Base-by-base conservation (phyloP, 2,329 filamentous ascomycete genomes). In the Biscogniauxia mediterranea region DNA sequence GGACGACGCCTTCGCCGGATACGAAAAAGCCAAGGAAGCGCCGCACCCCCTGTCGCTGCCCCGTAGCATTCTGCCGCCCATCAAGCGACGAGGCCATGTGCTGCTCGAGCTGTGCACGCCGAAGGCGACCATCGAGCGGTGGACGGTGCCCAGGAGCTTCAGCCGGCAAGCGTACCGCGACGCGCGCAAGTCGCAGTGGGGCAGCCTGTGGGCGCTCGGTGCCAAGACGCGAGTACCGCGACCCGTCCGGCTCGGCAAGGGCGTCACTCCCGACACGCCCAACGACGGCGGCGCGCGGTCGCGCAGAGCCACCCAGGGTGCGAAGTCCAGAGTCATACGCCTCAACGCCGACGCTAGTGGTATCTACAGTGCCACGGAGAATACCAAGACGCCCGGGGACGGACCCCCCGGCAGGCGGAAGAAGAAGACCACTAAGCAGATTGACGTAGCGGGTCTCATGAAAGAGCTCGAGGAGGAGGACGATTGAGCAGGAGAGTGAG, bases 151-250 rank as follows among this genome's bases (percentile, higher is more conserved):
- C 1, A 88, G 88, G 68, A 92, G 88, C 62, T 95, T 89, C 76
- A 89, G 89, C 74, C 88, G 85, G 69, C 87, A 90, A 69, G 93
- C 93, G 0, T 98, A 94, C 78, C 92, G 91, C 69, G 95, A 98
- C 73, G 95, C 95, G 42, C 87, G 95, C 64, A 99, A 99, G 78
- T 85, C 89, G 0, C 80, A 79, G 57, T 98, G 94, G 95, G 95
- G 95, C 49, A 95, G 98, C 74, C 81, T 98, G 9, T 99, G 95
- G 95, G 93, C 94, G 0, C 81, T 98, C 0, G 95, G 95, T 0
- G 94, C 93, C 21, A 98, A 98, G 82, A 96, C 92, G 0, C 83
- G 92, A 13, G 84, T 90, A 3, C 72, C 76, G 1, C 80, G 91
- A 54, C 80, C 79, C 15, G 78, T 90, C 52, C 84, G 87, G 7